Conservation (phyloP, 345 rosid genomes). For the Lepidium didymum region DNA sequence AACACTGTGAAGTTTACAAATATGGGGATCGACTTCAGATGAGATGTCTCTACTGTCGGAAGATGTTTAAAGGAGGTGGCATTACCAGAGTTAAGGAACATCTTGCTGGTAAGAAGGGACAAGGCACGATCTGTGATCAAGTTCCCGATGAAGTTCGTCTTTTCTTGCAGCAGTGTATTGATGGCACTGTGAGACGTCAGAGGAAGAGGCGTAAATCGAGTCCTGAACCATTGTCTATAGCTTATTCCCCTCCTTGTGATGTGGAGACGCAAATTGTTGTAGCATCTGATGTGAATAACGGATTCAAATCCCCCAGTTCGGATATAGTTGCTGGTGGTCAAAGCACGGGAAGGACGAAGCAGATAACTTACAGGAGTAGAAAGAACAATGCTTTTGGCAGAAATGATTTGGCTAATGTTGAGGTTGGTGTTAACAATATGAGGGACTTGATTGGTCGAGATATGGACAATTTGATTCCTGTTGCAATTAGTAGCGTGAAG, state of each 20-base stretch:
- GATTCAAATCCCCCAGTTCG: constrained; percentile 12
- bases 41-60: constrained; percentile 69
- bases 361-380: constrained; percentile 32
- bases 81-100: constrained; percentile 95
- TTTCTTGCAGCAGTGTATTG: constrained; percentile 57
- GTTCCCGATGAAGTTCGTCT: constrained; percentile 61
- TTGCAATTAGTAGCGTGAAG: constrained; percentile 32
- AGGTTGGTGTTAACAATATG: constrained; percentile 17
- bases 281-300: constrained; percentile 36
- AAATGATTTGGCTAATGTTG: constrained; percentile 34
- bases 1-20: constrained; percentile 75
- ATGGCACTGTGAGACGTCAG: constrained; percentile 60
- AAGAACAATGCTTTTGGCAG: constrained; percentile 40
- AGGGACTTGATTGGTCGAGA: constrained; percentile 21
- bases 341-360: constrained; percentile 26
- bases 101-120: constrained; percentile 84
- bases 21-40: constrained; percentile 67
- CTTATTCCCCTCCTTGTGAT: constrained; percentile 37
- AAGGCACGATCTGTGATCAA: constrained; percentile 64
- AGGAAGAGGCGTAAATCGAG: constrained; percentile 56
- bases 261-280: constrained; percentile 19
- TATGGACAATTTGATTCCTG: constrained; percentile 31
- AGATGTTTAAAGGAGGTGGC: constrained; percentile 91
- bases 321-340: constrained; percentile 16
- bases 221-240: constrained; percentile 39